Conservation (phyloP, 1,284 basidiomycete species). For the Sanghuangporus baumii region DNA sequence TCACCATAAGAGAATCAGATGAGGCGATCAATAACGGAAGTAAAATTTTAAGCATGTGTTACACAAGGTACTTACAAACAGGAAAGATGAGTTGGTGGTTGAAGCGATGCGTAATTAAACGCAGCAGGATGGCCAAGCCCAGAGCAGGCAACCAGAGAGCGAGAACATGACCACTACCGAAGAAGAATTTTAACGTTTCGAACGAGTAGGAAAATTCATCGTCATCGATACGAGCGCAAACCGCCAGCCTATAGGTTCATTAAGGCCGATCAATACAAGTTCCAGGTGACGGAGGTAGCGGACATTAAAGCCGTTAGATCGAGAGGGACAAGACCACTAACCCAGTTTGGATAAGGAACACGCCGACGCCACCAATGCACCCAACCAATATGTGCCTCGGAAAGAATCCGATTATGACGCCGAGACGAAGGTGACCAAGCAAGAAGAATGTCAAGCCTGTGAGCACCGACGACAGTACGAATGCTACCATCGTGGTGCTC, state of each 20-base stretch:
- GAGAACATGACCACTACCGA: constrained; percentile 55
- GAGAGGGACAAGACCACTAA: constrained; percentile 28
- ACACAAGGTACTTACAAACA: constrained; percentile 50
- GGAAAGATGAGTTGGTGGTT: constrained; percentile 93
- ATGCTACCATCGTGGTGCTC: constrained; percentile 89
- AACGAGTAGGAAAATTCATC: constrained; percentile 72
- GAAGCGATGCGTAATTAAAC: constrained; percentile 76
- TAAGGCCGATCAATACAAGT: not conserved
- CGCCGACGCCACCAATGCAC: constrained; percentile 95
- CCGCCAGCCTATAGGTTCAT: constrained; percentile 56
- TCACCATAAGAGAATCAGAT: not conserved
- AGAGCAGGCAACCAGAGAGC: constrained; percentile 76
- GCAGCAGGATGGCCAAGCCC: constrained; percentile 69
- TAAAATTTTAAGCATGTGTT: not conserved
- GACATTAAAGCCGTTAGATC: not conserved
- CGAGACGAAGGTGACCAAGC: constrained; percentile 81
- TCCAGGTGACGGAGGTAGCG: not conserved
- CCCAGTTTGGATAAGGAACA: constrained; percentile 89
- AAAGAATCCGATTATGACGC: constrained; percentile 91
- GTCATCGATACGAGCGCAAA: constrained; percentile 79
- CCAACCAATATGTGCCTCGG: constrained; percentile 94
- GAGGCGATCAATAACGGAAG: not conserved
- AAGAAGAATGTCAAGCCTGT: constrained; percentile 87
- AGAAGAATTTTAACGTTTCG: constrained; percentile 58
- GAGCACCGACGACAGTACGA: constrained; percentile 84